These are phyloP conservation scores for Hemisphaericaspora xylofermentans DNA, from an alignment of 1,139 yeast genomes.

Conservation along the genomic window DNA sequence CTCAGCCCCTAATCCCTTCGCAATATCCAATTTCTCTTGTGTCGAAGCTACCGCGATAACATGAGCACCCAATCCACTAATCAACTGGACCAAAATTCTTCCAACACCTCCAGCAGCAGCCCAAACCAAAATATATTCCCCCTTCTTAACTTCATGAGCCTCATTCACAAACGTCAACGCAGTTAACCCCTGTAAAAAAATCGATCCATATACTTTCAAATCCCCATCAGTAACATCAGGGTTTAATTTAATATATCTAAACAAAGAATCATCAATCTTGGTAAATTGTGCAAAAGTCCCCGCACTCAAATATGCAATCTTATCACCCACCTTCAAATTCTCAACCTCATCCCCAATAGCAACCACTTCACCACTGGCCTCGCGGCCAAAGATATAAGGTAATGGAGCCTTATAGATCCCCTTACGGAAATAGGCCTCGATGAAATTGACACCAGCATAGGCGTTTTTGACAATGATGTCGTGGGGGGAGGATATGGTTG, in stretches of 20 bases:
- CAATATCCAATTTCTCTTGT: slow-evolving; percentile 59
- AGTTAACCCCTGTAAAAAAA: slow-evolving; percentile 72
- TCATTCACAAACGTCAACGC: slow-evolving; percentile 69
- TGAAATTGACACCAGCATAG: slow-evolving; percentile 78
- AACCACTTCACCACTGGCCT: slow-evolving; percentile 76
- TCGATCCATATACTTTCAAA: slow-evolving; percentile 57
- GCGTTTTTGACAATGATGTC: slow-evolving; percentile 70
- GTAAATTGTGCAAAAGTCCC: slow-evolving; percentile 73
- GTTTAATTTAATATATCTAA: slow-evolving; percentile 49
- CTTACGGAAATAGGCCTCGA: slow-evolving; percentile 77
- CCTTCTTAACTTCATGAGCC: slow-evolving; percentile 63
- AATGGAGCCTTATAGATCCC: slow-evolving; percentile 57
- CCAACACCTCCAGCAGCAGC: slow-evolving; percentile 98
- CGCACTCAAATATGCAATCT: slow-evolving; percentile 56
- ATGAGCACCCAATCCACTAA: slow-evolving; percentile 62
- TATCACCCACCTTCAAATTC: slow-evolving; percentile 65
- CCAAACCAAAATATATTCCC: slow-evolving; percentile 72
- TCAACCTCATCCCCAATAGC: slow-evolving; percentile 63
- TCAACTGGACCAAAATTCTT: slow-evolving; percentile 61
- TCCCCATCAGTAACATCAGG: slow-evolving; percentile 44
- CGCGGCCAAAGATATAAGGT: slow-evolving; percentile 78
- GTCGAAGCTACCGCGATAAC: slow-evolving; percentile 85
- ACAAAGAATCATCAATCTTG: slow-evolving; percentile 33
- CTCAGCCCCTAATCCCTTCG: slow-evolving; percentile 74
- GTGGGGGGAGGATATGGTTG: slow-evolving; percentile 40